phyloP scores from a whole-genome alignment of 192 early-diverging fungal species.

The Coemansia asiatica region DNA sequence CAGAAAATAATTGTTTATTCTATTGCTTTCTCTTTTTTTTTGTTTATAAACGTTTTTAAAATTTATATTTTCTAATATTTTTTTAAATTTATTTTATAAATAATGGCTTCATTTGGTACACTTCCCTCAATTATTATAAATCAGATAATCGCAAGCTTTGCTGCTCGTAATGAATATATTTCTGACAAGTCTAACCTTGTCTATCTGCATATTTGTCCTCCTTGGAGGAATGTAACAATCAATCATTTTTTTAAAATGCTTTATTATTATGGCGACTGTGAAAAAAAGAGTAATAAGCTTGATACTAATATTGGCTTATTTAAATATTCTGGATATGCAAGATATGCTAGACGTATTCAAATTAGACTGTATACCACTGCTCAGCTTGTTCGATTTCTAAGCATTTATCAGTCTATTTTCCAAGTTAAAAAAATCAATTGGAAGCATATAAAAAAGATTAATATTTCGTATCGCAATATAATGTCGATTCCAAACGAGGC shows the following conservation, averaged over 20 bases:
- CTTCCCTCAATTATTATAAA: no score
- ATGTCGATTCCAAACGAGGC: background rate
- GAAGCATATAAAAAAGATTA: background rate
- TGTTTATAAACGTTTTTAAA: background rate
- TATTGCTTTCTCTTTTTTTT: no score
- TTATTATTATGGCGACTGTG: background rate
- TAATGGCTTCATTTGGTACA: no score
- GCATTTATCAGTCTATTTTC: background rate
- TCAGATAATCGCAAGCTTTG: no score
- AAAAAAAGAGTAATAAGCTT: background rate
- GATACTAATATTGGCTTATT: background rate
- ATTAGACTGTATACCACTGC: background rate
- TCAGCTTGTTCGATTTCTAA: background rate
- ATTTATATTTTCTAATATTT: background rate
- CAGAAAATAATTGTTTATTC: no score
- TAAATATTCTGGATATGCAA: background rate
- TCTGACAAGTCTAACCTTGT: no score
- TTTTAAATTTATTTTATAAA: background rate
- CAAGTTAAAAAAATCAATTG: background rate
- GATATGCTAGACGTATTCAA: background rate
- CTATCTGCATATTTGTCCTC: no score
- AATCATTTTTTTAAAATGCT: background rate
- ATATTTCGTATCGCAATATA: background rate
- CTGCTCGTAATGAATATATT: no score
- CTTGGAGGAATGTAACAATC: no score